These are phyloP conservation scores for Penicillium psychrosexuale DNA, from an alignment of 2,329 filamentous ascomycete species.

Conservation along the genomic window DNA sequence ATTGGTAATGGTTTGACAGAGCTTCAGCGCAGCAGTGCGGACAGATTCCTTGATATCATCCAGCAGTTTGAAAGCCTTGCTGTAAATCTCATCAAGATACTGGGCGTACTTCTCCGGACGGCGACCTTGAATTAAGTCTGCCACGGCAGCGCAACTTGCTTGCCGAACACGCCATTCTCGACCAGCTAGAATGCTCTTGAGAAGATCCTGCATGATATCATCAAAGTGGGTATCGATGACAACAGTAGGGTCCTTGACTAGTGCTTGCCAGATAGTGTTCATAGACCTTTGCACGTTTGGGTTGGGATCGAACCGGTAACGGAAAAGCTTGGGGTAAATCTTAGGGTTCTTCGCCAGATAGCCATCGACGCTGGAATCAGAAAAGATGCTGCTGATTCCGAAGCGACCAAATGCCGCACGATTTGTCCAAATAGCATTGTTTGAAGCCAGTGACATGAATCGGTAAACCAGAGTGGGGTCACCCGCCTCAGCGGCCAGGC, in stretches of 20 bases:
- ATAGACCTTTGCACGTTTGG: slow-evolving; percentile 89
- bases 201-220: slow-evolving; percentile 79
- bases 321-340: slow-evolving; percentile 89
- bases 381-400: slow-evolving; percentile 85
- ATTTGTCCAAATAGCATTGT: slow-evolving; percentile 97
- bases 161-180: slow-evolving; percentile 92
- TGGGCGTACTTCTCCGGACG: slow-evolving; percentile 74
- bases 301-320: slow-evolving; percentile 94
- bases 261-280: slow-evolving; percentile 94
- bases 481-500: slow-evolving; percentile 89
- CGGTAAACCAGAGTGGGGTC: slow-evolving; percentile 96
- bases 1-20: slow-evolving; percentile 81
- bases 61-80: slow-evolving; percentile 79
- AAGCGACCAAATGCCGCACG: slow-evolving; percentile 93
- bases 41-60: slow-evolving; percentile 96
- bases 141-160: slow-evolving; percentile 85
- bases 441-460: slow-evolving; percentile 95
- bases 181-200: slow-evolving; percentile 74
- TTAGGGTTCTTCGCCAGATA: slow-evolving; percentile 80
- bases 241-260: slow-evolving; percentile 82
- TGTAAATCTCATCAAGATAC: slow-evolving; percentile 83
- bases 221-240: slow-evolving; percentile 82
- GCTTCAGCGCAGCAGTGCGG: slow-evolving; percentile 70
- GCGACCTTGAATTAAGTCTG: slow-evolving; percentile 80
- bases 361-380: slow-evolving; percentile 68